A percentile compares a stretch with the other conserved stretches of the same genome.
Conservation (phyloP, 495 filamentous ascomycete genomes). For the Talaromyces wortmannii region DNA sequence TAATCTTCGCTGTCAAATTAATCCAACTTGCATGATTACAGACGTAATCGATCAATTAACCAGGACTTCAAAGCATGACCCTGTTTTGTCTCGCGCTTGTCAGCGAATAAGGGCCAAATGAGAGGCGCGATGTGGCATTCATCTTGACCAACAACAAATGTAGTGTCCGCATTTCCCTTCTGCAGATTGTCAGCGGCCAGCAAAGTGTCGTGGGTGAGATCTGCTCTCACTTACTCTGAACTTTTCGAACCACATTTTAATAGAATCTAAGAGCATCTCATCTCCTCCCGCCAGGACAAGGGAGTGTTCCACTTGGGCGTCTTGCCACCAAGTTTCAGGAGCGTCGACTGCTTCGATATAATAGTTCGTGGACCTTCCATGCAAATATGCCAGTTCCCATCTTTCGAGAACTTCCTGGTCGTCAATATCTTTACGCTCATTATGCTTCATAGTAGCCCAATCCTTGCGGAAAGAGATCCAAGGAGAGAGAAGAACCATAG, state of each 20-base stretch:
- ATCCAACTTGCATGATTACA: too few relatives aligned
- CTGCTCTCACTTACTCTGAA: slow-evolving; percentile 17
- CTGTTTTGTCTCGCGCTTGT: slow-evolving; percentile 28
- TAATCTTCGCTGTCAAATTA: too few relatives aligned
- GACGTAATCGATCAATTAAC: too few relatives aligned
- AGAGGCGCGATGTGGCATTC: slow-evolving; percentile 37
- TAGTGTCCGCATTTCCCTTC: slow-evolving; percentile 7
- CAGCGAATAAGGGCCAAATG: slow-evolving; percentile 27
- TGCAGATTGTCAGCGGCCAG: not conserved
- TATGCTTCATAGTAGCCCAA: slow-evolving; percentile 32
- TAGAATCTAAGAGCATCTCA: slow-evolving; percentile 54
- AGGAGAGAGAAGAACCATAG: slow-evolving; percentile 47
- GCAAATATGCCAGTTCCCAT: slow-evolving; percentile 45
- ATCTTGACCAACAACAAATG: slow-evolving; percentile 25
- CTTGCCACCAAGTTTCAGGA: slow-evolving; percentile 44
- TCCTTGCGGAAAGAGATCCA: slow-evolving; percentile 48
- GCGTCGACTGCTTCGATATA: slow-evolving; percentile 49
- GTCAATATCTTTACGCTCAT: slow-evolving; percentile 42
- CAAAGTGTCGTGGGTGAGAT: not conserved
- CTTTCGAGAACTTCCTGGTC: slow-evolving; percentile 23
- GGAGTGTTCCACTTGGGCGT: slow-evolving; percentile 34
- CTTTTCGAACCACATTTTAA: slow-evolving; percentile 40
- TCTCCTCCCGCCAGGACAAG: slow-evolving; percentile 47
- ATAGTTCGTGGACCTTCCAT: slow-evolving; percentile 30
- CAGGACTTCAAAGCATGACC: slow-evolving; percentile 24